These are phyloP conservation scores for Onygenales sp. DNA, from an alignment of 2,329 filamentous ascomycete genomes.

Conservation along the genomic window DNA sequence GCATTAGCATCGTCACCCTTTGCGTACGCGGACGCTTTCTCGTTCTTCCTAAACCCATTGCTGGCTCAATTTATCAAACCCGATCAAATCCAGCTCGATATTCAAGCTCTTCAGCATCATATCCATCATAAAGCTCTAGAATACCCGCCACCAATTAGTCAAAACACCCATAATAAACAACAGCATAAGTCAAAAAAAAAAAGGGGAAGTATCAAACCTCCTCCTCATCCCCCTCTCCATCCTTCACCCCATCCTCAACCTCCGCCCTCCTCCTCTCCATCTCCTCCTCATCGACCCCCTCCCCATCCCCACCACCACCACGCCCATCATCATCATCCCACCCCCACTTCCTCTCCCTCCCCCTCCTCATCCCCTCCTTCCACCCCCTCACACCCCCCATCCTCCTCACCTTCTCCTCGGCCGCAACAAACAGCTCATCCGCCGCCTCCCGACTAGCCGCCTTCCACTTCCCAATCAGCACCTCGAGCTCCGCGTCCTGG, in stretches of 20 bases:
- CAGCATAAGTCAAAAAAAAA: conserved; percentile 3
- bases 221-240: conserved; percentile 22
- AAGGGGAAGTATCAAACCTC: conserved; percentile 32
- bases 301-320: conserved; percentile 24
- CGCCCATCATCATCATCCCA: conserved; percentile 23
- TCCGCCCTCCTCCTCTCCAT: conserved; percentile 27
- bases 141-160: neutral
- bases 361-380: conserved; percentile 39
- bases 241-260: conserved; percentile 28
- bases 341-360: conserved; percentile 31
- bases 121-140: conserved; percentile 57
- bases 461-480: conserved; percentile 52
- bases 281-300: conserved; percentile 33
- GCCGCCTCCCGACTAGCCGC: conserved; percentile 52
- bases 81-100: conserved; percentile 53
- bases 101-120: conserved; percentile 60
- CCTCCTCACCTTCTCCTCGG: conserved; percentile 50
- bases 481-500: conserved; percentile 46
- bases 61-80: conserved; percentile 49
- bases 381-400: conserved; percentile 55
- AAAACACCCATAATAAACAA: conserved; percentile 7
- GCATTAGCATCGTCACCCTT: too few species aligned
- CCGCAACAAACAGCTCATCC: conserved; percentile 55
- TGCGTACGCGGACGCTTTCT: too few species aligned
- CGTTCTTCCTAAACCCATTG: conserved; percentile 41